phyloP scores from a whole-genome alignment of 2,329 filamentous ascomycete species.

The Phaeosphaeriaceae sp. region DNA sequence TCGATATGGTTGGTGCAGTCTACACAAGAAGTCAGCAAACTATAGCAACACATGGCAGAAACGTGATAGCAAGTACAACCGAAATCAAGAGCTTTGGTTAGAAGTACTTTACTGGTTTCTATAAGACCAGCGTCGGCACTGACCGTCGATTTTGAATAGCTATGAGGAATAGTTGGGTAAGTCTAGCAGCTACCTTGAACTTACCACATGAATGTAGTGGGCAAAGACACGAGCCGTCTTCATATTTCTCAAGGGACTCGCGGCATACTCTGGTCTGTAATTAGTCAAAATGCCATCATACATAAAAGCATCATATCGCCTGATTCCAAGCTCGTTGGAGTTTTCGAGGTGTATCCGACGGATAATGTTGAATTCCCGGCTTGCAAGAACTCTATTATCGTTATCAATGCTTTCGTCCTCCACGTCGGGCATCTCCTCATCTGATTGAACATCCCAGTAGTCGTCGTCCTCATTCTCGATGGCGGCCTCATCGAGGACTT shows the following conservation, averaged over 20 bases:
- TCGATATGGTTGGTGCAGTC: slow-evolving; percentile 82
- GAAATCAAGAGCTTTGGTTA: not conserved
- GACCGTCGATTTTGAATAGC: too few species aligned
- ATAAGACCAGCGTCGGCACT: too few species aligned
- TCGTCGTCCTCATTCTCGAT: slow-evolving; percentile 57
- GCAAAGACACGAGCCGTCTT: slow-evolving; percentile 84
- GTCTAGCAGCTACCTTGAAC: slow-evolving; percentile 2
- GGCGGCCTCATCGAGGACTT: slow-evolving; percentile 46
- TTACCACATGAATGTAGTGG: slow-evolving; percentile 81
- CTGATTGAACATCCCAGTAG: slow-evolving; percentile 57
- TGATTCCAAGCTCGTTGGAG: slow-evolving; percentile 44
- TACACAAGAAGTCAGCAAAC: slow-evolving; percentile 13
- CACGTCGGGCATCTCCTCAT: slow-evolving; percentile 51
- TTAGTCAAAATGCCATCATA: slow-evolving; percentile 54
- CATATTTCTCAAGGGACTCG: slow-evolving; percentile 75
- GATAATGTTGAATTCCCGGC: slow-evolving; percentile 46
- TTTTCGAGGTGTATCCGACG: slow-evolving; percentile 45
- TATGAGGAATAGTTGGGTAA: too few species aligned
- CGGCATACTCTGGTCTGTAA: slow-evolving; percentile 55
- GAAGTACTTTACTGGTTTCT: too few species aligned
- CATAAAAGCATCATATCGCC: slow-evolving; percentile 56
- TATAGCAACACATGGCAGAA: not conserved
- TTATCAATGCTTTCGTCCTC: slow-evolving; percentile 30
- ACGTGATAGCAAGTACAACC: not conserved
- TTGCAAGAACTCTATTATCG: slow-evolving; percentile 21